A percentile compares a stretch with the other conserved stretches of the same genome.
Evolutionary conservation across 495 filamentous ascomycete species (phyloP).

Genomic region (Podospora appendiculata): DNA sequence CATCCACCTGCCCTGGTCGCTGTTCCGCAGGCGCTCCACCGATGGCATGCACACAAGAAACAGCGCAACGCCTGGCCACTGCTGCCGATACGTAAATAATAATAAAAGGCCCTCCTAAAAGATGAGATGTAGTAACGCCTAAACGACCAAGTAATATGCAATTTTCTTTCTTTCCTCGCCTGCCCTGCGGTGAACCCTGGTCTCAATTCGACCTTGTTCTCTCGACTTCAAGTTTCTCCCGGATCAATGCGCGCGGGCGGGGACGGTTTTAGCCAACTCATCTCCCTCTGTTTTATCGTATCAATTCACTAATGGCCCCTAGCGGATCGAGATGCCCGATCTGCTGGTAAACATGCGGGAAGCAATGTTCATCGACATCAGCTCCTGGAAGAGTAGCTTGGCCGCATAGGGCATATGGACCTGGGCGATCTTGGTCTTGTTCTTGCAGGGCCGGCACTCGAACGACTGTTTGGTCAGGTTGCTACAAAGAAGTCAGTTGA

Average conservation of each 20-base stretch:
- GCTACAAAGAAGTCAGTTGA: conserved; percentile 39
- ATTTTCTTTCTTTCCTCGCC: not conserved
- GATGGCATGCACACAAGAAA: too few relatives aligned
- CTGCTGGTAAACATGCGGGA: conserved; percentile 90
- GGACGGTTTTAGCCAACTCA: not conserved
- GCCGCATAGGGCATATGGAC: conserved; percentile 96
- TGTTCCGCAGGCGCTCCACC: too few relatives aligned
- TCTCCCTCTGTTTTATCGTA: not conserved
- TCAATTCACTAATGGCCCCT: not conserved
- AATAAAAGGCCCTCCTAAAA: not conserved
- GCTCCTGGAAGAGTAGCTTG: conserved; percentile 97
- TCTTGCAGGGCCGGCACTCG: conserved; percentile 94
- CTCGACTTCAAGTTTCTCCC: too few relatives aligned
- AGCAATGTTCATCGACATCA: conserved; percentile 97
- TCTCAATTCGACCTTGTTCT: too few relatives aligned
- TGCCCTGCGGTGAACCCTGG: too few relatives aligned
- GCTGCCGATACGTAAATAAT: too few relatives aligned
- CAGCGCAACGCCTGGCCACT: too few relatives aligned
- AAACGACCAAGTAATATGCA: conserved; percentile 18
- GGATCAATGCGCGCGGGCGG: too few relatives aligned
- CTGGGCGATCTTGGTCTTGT: conserved; percentile 96
- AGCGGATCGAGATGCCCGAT: conserved; percentile 63
- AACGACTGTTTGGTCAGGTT: conserved; percentile 90
- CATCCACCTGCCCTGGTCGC: not conserved
- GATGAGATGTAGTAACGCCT: conserved; percentile 8